phyloP scores from a whole-genome alignment of 768 basidiomycete genomes.

The Boletus rubroflammeus region DNA sequence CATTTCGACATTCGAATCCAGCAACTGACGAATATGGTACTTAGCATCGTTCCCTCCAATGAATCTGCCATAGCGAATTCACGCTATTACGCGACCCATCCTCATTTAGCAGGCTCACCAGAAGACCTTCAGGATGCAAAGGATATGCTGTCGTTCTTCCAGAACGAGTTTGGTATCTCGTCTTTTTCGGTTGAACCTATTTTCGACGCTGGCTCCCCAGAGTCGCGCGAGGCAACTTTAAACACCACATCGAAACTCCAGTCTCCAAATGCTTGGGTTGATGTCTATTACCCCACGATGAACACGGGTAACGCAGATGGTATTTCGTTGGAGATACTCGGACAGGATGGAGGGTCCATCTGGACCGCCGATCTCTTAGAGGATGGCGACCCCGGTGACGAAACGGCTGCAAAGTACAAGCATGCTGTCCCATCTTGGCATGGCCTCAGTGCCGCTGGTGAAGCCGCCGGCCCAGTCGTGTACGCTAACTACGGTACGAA shows the following conservation, averaged over 20 bases:
- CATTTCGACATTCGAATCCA: neutral
- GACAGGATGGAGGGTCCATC: slow-evolving; percentile 45
- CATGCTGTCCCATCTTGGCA: slow-evolving; percentile 81
- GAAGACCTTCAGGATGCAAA: slow-evolving; percentile 64
- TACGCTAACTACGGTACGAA: slow-evolving; percentile 82
- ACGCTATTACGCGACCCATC: slow-evolving; percentile 57
- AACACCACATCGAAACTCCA: slow-evolving; percentile 43
- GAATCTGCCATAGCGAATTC: slow-evolving; percentile 59
- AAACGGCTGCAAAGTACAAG: slow-evolving; percentile 63
- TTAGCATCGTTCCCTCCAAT: slow-evolving; percentile 52
- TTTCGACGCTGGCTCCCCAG: slow-evolving; percentile 64
- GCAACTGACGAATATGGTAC: neutral
- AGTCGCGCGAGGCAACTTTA: slow-evolving; percentile 67
- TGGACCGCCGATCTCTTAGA: slow-evolving; percentile 76
- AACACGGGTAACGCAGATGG: slow-evolving; percentile 64
- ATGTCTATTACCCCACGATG: slow-evolving; percentile 84
- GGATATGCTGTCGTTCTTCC: slow-evolving; percentile 63
- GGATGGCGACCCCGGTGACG: slow-evolving; percentile 67
- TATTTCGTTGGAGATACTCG: slow-evolving; percentile 63
- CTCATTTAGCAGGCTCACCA: slow-evolving; percentile 67
- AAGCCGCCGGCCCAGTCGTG: slow-evolving; percentile 63
- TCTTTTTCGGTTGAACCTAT: slow-evolving; percentile 45
- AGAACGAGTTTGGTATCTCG: slow-evolving; percentile 54
- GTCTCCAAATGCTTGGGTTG: slow-evolving; percentile 72
- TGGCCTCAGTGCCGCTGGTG: slow-evolving; percentile 75